Evolutionary conservation across 2,329 filamentous ascomycete species (phyloP).

Genomic region (Pseudopithomyces chartarum): DNA sequence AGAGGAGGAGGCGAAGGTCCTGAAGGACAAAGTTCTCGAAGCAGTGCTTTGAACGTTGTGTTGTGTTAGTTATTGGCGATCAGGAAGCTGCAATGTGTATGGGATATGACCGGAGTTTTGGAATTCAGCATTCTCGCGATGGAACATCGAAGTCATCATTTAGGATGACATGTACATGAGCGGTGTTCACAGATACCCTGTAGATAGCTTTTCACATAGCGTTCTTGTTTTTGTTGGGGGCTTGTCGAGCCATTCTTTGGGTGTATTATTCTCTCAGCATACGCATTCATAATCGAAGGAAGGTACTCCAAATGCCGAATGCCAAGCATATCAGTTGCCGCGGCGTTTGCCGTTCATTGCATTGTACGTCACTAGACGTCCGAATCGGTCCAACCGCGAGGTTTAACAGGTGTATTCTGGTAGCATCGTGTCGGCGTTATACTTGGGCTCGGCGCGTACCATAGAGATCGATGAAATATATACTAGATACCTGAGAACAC

Average conservation of each 20-base stretch:
- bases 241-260: not conserved
- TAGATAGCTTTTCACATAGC: not conserved
- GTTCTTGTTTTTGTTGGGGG: not conserved
- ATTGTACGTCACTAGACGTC: not conserved
- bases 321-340: constrained; percentile 8
- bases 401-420: not conserved
- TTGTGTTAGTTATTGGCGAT: too few relatives aligned
- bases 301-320: not conserved
- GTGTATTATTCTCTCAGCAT: not conserved
- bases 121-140: not conserved
- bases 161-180: not conserved
- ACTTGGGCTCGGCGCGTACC: not conserved
- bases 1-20: constrained; percentile 37
- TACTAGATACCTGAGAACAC: not conserved
- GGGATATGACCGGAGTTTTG: not conserved
- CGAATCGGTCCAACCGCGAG: not conserved
- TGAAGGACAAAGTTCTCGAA: constrained; percentile 47
- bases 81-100: not conserved
- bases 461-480: not conserved
- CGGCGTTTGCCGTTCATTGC: constrained; percentile 1
- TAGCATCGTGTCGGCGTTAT: not conserved
- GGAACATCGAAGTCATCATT: not conserved
- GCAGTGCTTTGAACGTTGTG: constrained; percentile 37
- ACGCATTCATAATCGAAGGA: not conserved
- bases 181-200: constrained; percentile 3